Conservation (phyloP, 2,329 filamentous ascomycete species). For the Periconia sp. region DNA sequence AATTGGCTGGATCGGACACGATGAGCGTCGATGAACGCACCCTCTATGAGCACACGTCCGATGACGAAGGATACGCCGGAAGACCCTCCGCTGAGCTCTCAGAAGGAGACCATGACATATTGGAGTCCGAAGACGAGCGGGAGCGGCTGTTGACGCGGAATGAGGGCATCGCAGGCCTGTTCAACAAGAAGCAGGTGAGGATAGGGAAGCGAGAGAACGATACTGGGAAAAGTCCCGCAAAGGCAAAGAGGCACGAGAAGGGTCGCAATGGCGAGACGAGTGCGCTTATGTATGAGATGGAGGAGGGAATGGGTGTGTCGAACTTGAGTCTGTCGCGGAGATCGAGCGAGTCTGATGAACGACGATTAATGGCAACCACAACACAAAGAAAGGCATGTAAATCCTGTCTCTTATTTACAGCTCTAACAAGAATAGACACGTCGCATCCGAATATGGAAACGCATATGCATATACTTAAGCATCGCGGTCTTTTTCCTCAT, state of each 20-base stretch:
- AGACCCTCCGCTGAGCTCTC: constrained; percentile 44
- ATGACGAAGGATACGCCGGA: constrained; percentile 39
- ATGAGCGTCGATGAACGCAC: constrained; percentile 36
- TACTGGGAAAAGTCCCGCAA: constrained; percentile 11
- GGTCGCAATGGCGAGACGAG: constrained; percentile 68
- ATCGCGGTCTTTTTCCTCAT: constrained; percentile 61
- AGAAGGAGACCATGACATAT: constrained; percentile 46
- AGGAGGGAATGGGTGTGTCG: constrained; percentile 75
- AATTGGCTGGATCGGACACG: constrained; percentile 24
- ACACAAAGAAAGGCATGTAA: constrained; percentile 37
- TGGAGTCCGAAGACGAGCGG: constrained; percentile 55
- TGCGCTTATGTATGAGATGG: constrained; percentile 87
- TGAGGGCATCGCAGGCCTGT: constrained; percentile 28
- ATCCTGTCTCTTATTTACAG: not conserved
- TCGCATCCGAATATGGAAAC: constrained; percentile 46
- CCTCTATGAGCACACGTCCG: constrained; percentile 37
- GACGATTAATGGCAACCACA: constrained; percentile 61
- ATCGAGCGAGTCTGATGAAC: constrained; percentile 55
- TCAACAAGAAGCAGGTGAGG: constrained; percentile 35
- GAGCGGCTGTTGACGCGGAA: constrained; percentile 48
- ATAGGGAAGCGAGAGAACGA: constrained; percentile 33
- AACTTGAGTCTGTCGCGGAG: constrained; percentile 47
- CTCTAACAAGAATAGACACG: constrained; percentile 41
- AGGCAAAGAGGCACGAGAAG: constrained; percentile 49
- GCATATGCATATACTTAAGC: constrained; percentile 49